Conservation (phyloP, 768 basidiomycete genomes). For the Sporobolomyces phaffii region DNA sequence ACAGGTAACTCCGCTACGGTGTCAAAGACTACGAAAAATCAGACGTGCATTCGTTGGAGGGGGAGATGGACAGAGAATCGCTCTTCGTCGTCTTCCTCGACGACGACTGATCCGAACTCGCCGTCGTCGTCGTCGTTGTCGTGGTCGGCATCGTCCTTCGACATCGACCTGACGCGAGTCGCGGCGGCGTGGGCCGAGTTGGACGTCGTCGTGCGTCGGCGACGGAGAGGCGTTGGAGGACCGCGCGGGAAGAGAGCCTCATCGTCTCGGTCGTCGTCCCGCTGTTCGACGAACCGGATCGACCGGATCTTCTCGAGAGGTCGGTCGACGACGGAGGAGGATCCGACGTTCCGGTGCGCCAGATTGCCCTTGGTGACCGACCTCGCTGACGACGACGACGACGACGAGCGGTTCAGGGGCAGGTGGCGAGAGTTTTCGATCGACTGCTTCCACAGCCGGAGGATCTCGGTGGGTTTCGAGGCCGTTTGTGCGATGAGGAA, state of each 20-base stretch:
- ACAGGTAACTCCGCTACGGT: no score
- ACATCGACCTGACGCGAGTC: not conserved
- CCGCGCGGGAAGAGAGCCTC: no score
- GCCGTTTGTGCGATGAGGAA: constrained; percentile 76
- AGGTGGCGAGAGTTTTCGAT: not conserved
- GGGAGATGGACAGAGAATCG: not conserved
- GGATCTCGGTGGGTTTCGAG: constrained; percentile 64
- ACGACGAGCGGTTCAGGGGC: not conserved
- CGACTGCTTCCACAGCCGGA: constrained; percentile 50
- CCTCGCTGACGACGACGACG: not conserved
- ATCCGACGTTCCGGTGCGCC: not conserved
- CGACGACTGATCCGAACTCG: not conserved
- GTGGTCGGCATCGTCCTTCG: not conserved
- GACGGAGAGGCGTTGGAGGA: not conserved
- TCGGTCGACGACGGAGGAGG: constrained; percentile 2
- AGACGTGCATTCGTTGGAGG: not conserved
- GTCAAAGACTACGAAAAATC: not conserved
- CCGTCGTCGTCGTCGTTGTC: not conserved
- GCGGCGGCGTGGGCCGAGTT: not conserved
- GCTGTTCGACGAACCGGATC: constrained; percentile 8
- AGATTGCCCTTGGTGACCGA: not conserved
- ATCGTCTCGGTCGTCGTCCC: not conserved
- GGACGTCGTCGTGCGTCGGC: not conserved
- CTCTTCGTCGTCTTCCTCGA: not conserved
- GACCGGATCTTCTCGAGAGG: constrained; percentile 2